Evolutionary conservation across 345 rosid species (phyloP), one percentile per base, ranked within the genome.

Genomic region (Hirschfeldia incana): DNA sequence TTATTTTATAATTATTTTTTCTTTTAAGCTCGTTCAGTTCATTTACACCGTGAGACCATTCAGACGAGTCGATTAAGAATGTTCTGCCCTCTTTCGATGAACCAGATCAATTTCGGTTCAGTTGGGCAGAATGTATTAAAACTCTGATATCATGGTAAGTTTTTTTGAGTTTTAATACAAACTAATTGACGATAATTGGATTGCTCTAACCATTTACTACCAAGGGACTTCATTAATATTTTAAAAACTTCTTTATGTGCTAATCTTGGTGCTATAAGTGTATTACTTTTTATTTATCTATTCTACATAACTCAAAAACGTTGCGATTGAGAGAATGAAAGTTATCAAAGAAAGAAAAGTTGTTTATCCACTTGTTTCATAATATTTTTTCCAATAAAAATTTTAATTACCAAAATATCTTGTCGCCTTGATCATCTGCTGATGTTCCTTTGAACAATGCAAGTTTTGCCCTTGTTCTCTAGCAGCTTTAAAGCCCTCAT

Each of bases 391-490:
- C 16, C 16, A 12, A 4, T 42, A 42, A 13, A 42, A 10, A 46
- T 1, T 12, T 4, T 10, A 42, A 42, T 42, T 10, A 42, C 6
- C 16, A 46, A 46, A 12, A 13, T 1, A 13, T 46, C 71, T 95
- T 95, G 36, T 93, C 85, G 27, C 99, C 98, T 84, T 94, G 95
- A 76, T 93, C 97, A 74, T 95, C 97, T 0, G 98, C 83, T 55
- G 96, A 87, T 77, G 94, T 85, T 70, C 98, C 98, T 78, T 95
- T 95, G 76, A 95, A 94, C 65, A 95, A 85, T 30, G 92, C 92
- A 70, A 91, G 92, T 86, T 42, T 91, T 90, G 60, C 98, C 97
- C 78, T 21, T 21, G 21, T 85, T 77, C 64, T 95, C 98, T 3
- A 93, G 88, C 32, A 89, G 70, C 78, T 90, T 93, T 83, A 93